These are phyloP conservation scores for Dipodascus albidus DNA, from an alignment of 805 yeast species.

Conservation along the genomic window DNA sequence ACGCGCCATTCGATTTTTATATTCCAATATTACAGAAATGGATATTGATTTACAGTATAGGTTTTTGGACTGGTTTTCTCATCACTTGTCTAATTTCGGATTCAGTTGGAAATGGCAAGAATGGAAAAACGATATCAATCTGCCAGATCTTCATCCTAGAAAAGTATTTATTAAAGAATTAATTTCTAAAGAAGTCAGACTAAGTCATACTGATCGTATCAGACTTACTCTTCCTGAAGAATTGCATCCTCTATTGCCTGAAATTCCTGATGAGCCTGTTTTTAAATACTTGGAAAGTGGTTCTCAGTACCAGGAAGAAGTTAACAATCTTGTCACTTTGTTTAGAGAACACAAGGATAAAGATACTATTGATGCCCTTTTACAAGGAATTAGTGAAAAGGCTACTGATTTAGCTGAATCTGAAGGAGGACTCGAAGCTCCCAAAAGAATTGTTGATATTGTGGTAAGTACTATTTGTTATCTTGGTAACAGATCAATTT, in stretches of 20 bases:
- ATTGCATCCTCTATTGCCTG: slow-evolving; percentile 36
- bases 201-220: slow-evolving; percentile 66
- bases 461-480: slow-evolving; percentile 63
- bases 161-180: slow-evolving; percentile 63
- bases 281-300: slow-evolving; percentile 30
- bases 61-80: slow-evolving; percentile 82
- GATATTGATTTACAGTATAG: slow-evolving; percentile 69
- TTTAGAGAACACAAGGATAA: slow-evolving; percentile 14
- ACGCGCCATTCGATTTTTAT: slow-evolving; percentile 76
- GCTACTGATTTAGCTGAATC: not conserved
- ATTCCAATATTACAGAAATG: slow-evolving; percentile 48
- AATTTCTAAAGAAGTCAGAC: slow-evolving; percentile 71
- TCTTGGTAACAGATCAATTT: slow-evolving; percentile 80
- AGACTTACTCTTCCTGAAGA: slow-evolving; percentile 58
- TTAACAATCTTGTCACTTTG: slow-evolving; percentile 28
- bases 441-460: slow-evolving; percentile 43
- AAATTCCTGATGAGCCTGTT: slow-evolving; percentile 25
- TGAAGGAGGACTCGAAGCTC: slow-evolving; percentile 14
- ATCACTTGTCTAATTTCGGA: slow-evolving; percentile 85
- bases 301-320: slow-evolving; percentile 28
- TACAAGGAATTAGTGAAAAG: slow-evolving; percentile 8
- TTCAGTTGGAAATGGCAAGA: slow-evolving; percentile 98
- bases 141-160: slow-evolving; percentile 54
- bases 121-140: slow-evolving; percentile 49
- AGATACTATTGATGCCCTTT: slow-evolving; percentile 7